A percentile compares a stretch with the other conserved stretches of the same genome.
These are phyloP conservation scores for Glycyrrhiza uralensis DNA, from an alignment of 306 rosid genomes.

Conservation along the genomic window DNA sequence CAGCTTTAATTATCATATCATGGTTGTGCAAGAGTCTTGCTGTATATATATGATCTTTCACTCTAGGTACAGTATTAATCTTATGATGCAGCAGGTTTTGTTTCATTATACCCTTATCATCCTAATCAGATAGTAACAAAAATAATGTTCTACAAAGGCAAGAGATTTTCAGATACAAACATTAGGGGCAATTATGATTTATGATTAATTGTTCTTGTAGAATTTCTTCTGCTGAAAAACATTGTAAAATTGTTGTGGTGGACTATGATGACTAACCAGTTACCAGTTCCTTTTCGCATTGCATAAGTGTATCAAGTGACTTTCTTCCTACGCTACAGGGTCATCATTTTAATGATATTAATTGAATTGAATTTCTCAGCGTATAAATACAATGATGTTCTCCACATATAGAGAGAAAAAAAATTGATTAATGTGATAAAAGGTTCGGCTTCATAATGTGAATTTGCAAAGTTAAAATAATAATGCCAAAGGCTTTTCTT, in stretches of 20 bases:
- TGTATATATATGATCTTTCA: conserved; percentile 28
- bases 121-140: background rate
- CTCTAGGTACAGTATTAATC: conserved; percentile 15
- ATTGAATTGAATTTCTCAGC: conserved; percentile 22
- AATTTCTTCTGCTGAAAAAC: conserved; percentile 6
- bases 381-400: conserved; percentile 34
- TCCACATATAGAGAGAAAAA: conserved; percentile 12
- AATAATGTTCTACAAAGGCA: conserved; percentile 2
- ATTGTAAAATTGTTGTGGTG: conserved; percentile 12
- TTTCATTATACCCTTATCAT: background rate
- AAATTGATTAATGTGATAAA: conserved; percentile 32
- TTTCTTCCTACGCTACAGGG: conserved; percentile 49
- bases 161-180: background rate
- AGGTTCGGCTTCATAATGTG: conserved; percentile 28
- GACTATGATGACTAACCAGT: conserved; percentile 28
- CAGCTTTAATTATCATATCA: conserved; percentile 28
- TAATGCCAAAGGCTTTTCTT: conserved; percentile 22
- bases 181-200: background rate
- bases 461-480: conserved; percentile 29
- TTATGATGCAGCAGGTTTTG: conserved; percentile 3
- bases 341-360: conserved; percentile 38
- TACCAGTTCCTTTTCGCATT: conserved; percentile 11
- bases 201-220: conserved; percentile 2
- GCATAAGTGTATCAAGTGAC: conserved; percentile 35
- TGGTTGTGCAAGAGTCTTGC: background rate